Conservation (phyloP, 495 filamentous ascomycete species). For the Penicillium bovifimosum region DNA sequence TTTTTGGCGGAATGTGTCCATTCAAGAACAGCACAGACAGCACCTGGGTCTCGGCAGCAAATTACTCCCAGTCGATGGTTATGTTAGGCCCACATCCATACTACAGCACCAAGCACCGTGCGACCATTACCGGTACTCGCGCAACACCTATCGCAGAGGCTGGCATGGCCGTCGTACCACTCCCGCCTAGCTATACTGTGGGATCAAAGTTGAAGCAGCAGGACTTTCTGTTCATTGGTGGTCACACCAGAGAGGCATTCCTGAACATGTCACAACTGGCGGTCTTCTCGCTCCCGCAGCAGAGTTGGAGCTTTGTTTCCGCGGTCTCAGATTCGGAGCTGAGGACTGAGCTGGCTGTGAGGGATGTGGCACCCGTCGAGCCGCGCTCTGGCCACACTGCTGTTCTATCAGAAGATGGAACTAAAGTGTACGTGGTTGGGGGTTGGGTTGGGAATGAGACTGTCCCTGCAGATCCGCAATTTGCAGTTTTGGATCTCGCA, state of each 20-base stretch:
- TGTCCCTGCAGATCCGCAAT: constrained; percentile 70
- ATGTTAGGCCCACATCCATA: constrained; percentile 34
- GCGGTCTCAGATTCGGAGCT: constrained; percentile 43
- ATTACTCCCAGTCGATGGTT: constrained; percentile 75
- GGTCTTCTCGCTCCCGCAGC: constrained; percentile 78
- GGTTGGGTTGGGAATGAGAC: constrained; percentile 84
- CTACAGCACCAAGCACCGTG: constrained; percentile 26
- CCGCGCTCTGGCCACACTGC: constrained; percentile 84
- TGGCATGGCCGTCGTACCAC: constrained; percentile 74
- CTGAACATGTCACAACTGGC: constrained; percentile 91
- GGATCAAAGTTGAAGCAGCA: constrained; percentile 52
- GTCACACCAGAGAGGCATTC: constrained; percentile 77
- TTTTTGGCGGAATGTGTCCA: constrained; percentile 90
- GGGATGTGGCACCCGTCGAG: constrained; percentile 47
- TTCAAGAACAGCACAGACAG: constrained; percentile 34
- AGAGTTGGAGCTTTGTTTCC: constrained; percentile 75
- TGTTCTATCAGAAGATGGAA: constrained; percentile 71
- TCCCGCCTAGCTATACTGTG: constrained; percentile 58
- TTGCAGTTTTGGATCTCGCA: constrained; percentile 69
- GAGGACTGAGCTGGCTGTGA: constrained; percentile 45
- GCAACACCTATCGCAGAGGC: constrained; percentile 73
- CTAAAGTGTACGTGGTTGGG: constrained; percentile 67
- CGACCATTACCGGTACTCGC: constrained; percentile 39
- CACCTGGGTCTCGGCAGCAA: constrained; percentile 56
- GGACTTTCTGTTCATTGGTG: constrained; percentile 76